Percentiles rank a stretch among this genome's conserved stretches.
phyloP scores from a whole-genome alignment of 129 eudicot genomes.

The Arctium minus region DNA sequence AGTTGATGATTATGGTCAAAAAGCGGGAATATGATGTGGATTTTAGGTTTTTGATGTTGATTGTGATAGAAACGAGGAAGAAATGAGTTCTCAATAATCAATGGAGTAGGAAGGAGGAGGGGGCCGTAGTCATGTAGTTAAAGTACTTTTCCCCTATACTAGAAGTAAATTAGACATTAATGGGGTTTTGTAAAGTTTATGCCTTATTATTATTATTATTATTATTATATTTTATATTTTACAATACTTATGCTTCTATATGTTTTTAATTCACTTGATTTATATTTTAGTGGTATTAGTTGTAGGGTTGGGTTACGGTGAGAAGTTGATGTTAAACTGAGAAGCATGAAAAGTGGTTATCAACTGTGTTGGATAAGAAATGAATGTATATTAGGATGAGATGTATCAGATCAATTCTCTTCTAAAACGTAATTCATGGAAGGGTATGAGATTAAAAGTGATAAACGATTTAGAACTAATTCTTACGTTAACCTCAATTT shows the following conservation, averaged over 20 bases:
- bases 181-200: slow-evolving; percentile 27
- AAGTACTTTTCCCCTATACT: neutral
- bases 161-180: slow-evolving; percentile 21
- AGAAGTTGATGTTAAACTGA: no score
- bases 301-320: no score
- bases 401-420: no score
- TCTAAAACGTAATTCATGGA: no score
- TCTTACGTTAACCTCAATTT: no score
- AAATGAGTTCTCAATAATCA: slow-evolving; percentile 9
- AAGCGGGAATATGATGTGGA: slow-evolving; percentile 20
- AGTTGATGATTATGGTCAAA: slow-evolving; percentile 17
- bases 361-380: no score
- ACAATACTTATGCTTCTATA: neutral
- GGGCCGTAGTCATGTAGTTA: slow-evolving; percentile 10
- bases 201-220: neutral
- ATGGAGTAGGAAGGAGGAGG: slow-evolving; percentile 5
- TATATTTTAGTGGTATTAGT: no score
- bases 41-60: slow-evolving; percentile 34
- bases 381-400: no score
- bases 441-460: no score
- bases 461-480: no score
- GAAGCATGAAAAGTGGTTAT: no score
- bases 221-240: neutral
- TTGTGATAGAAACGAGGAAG: slow-evolving; percentile 36
- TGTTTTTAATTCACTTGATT: no score